Conservation (phyloP, 768 basidiomycete species). For the Psilocybe cubensis region DNA sequence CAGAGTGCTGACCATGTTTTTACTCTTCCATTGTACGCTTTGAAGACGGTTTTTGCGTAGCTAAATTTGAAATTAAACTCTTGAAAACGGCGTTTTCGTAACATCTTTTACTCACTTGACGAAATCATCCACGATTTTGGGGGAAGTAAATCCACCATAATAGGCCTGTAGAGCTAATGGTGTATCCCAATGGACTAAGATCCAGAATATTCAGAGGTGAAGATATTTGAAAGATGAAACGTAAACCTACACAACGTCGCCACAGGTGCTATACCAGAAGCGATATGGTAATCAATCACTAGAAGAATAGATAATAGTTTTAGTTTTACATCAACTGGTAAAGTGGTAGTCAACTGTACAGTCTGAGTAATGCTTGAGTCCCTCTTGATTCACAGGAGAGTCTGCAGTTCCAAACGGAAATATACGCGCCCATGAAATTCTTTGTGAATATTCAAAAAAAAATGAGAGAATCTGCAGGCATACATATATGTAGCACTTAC, state of each 20-base stretch:
- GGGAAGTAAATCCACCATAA: constrained; percentile 53
- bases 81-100: not conserved
- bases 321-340: not conserved
- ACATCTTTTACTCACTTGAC: constrained; percentile 36
- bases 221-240: not conserved
- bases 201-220: not conserved
- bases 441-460: constrained; percentile 16
- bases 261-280: constrained; percentile 46
- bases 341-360: constrained; percentile 28
- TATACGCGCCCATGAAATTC: constrained; percentile 55
- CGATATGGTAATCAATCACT: constrained; percentile 50
- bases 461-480: not conserved
- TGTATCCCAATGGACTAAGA: constrained; percentile 51
- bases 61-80: constrained; percentile 22
- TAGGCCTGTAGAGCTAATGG: constrained; percentile 50
- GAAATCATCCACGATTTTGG: constrained; percentile 50
- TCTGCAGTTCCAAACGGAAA: constrained; percentile 52
- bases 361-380: constrained; percentile 48
- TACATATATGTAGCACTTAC: constrained; percentile 26
- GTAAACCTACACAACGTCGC: constrained; percentile 49
- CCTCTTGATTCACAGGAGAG: constrained; percentile 53
- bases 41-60: constrained; percentile 54
- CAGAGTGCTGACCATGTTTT: constrained; percentile 42
- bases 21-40: constrained; percentile 49
- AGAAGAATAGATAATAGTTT: not conserved